A percentile compares a stretch with the other conserved stretches of the same genome.
phyloP scores from a whole-genome alignment of 176 grass and related monocot species.

The Bothriochloa decipiens region DNA sequence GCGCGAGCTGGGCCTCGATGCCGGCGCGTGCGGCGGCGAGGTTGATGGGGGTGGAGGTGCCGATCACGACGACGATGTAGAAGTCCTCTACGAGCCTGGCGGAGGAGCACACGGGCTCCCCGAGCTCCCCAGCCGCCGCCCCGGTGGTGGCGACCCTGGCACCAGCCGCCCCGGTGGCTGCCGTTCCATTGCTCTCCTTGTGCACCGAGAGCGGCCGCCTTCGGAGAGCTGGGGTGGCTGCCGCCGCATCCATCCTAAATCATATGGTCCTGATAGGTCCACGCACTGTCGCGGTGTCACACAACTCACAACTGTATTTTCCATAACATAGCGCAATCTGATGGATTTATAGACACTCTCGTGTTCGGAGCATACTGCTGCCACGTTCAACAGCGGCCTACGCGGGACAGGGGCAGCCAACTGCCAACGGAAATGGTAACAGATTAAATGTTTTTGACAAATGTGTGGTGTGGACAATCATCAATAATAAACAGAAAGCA shows the following conservation, averaged over 20 bases:
- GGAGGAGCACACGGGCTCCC: conserved; percentile 62
- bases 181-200: conserved; percentile 14
- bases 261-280: not conserved
- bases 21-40: conserved; percentile 52
- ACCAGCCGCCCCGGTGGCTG: not conserved
- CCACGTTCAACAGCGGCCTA: not conserved
- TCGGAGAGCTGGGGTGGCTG: not conserved
- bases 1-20: conserved; percentile 60
- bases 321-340: not conserved
- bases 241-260: conserved; percentile 30
- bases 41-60: conserved; percentile 45
- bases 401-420: not conserved
- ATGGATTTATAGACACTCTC: not conserved
- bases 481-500: too few relatives aligned
- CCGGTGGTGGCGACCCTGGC: not conserved
- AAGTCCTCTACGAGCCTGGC: conserved; percentile 70
- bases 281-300: not conserved
- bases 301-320: not conserved
- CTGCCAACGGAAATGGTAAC: not conserved
- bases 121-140: not conserved
- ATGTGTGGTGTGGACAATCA: not conserved
- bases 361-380: not conserved
- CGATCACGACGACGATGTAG: conserved; percentile 74
- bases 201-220: conserved; percentile 44
- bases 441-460: not conserved